These are phyloP conservation scores for Annulohypoxylon maeteangense DNA, from an alignment of 495 filamentous ascomycete genomes.

Conservation along the genomic window DNA sequence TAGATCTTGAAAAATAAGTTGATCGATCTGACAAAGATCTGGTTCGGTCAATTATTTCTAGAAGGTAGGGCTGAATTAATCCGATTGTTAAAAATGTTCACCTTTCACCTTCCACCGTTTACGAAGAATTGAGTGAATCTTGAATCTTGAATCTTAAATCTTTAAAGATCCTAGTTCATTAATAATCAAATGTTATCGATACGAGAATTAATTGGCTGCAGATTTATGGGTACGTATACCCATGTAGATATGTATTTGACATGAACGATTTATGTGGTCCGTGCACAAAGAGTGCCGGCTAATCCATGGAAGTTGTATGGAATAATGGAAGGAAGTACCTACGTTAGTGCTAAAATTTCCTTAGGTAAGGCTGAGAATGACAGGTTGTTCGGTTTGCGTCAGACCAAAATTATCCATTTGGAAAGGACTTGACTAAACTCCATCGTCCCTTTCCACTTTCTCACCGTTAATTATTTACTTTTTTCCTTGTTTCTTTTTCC, in stretches of 20 bases:
- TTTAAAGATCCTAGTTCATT: background rate
- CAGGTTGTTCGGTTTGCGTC: conserved; percentile 48
- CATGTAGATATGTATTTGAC: background rate
- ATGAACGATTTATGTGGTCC: background rate
- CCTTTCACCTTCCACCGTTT: background rate
- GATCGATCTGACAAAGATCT: background rate
- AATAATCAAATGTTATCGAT: background rate
- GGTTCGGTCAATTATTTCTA: background rate
- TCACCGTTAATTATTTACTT: conserved; percentile 20
- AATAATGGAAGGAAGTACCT: conserved; percentile 12
- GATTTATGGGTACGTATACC: background rate
- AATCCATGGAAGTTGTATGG: conserved; percentile 24
- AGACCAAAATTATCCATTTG: conserved; percentile 23
- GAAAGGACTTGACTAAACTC: conserved; percentile 24
- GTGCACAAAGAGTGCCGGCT: conserved; percentile 21
- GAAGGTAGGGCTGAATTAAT: conserved; percentile 5
- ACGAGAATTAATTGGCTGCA: background rate
- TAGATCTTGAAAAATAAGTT: background rate
- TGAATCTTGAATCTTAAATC: background rate
- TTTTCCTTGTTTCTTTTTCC: conserved; percentile 4
- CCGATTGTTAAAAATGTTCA: background rate
- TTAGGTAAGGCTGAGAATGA: conserved; percentile 46
- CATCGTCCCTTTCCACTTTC: conserved; percentile 21
- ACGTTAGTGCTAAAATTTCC: conserved; percentile 31
- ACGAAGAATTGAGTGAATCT: background rate